Base-by-base conservation (phyloP, 345 rosid species). In the Passiflora organensis region DNA sequence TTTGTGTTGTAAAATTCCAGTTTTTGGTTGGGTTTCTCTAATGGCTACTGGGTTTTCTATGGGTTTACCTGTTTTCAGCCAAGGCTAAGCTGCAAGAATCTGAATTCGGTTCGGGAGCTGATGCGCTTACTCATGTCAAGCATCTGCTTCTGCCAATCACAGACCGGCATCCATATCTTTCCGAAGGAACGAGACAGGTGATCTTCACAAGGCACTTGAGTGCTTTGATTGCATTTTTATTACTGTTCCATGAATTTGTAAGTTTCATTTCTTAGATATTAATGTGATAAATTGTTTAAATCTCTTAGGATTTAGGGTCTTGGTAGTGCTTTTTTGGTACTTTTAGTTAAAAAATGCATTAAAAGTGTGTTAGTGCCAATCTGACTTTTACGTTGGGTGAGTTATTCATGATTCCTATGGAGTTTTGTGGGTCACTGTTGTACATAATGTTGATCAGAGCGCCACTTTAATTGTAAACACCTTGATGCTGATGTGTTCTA, bases 171-270 rank as follows among this genome's bases (percentile, higher is more conserved):
- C 95, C 95, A 64, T 86, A 78, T 76, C 96, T 91, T 16, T 88
- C 90, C 4, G 96, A 91, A 63, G 96, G 96, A 65, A 74, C 95
- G 15, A 78, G 93, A 84, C 96, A 91, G 93, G 95, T 87, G 43
- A 59, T 32, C 50, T 58, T 68, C 46, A 6, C 43, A 13, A 42
- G 32, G 12, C 57, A 4, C 50, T n/a, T 51, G 32, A 18, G 5
- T 43, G 24, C 38, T 49, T 23, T 13, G n/a, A n/a, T 8, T 28
- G 3, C 34, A 8, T 28, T 28, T 3, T 28, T 28, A 28, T 28
- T 8, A 2, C 34, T 28, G n/a, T 28, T 28, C 34, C 34, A 28
- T 8, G 8, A 8, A 28, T 28, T 28, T 2, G 8, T 28, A 2
- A 28, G 5, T 28, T 28, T 28, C 34, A 3, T 28, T 28, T 28